Evolutionary conservation across 108 stramenopile genomes (phyloP), one percentile per base, ranked within the genome.

Genomic region (Nannochloropsis oceanica): DNA sequence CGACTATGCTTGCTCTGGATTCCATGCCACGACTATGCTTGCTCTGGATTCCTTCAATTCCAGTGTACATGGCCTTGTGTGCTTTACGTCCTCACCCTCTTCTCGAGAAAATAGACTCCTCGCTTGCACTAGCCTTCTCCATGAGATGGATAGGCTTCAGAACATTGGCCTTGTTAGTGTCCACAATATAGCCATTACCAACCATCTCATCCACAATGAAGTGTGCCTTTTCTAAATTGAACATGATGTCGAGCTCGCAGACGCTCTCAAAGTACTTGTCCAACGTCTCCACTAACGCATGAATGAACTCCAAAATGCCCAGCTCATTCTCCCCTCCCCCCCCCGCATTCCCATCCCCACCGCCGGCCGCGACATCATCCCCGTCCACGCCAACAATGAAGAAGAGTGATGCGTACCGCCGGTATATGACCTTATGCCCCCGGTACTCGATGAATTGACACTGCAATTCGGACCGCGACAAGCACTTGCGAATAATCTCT

Each of bases 201-300:
- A 93, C 90, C 89, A 89, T 89, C 79, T 91, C 91, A 42, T 91
- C 91, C 12, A 91, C 44, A 81, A 91, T 91, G 84, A 90, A 91
- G 83, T 91, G 90, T 11, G 91, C 90, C 42, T 91, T 91, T 81
- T 91, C 91, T 44, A 91, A 86, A 79, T 91, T 90, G 88, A 91
- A 91, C 91, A 91, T 91, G 34, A 91, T 91, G 89, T 91, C 91
- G 18, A 91, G 85, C 84, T 91, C 91, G 84, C 91, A 91, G 26
- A 91, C 91, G 85, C 90, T 91, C 27, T 91, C 90, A 83, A 91
- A 91, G 86, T 91, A 91, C 89, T 91, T 86, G 81, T 89, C 91
- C 24, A 91, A 42, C n/a, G 90, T 91, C 87, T 91, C 91, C 86
- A 91, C 91, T 13, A 91, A 83, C 43, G 88, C 89, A 82, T 91